Base-by-base conservation (phyloP, 2,329 filamentous ascomycete species). In the Colletotrichum lentis region DNA sequence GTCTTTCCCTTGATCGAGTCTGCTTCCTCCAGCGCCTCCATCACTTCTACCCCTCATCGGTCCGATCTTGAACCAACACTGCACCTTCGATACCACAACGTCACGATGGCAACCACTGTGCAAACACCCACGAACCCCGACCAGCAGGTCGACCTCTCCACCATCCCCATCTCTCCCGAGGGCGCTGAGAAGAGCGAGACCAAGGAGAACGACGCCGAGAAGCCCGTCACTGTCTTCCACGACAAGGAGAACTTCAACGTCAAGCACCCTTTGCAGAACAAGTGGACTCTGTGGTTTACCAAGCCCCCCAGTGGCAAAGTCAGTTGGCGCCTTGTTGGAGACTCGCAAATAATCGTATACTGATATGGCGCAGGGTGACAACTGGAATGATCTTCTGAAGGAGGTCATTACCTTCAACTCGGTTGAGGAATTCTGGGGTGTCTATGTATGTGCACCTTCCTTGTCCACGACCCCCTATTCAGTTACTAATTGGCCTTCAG, bases 211-310 rank as follows among this genome's bases (percentile, higher is more conserved):
- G 80, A 79, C 62, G 82, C 83, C 72, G 81, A 80, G 72, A 90
- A 94, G 77, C 84, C 91, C 59, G 86, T 97, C 75, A 99, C 96
- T 54, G 95, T 99, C 74, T 99, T 99, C 84, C 94, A 99, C 79
- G 94, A 98, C 83, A 91, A 96, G 74, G 92, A 97, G 73, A 97
- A 99, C 86, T 99, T 99, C 88, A 99, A 97, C 76, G 96, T 99
- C 81, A 99, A 98, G 87, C 96, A 99, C 80, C 95, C 94, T 73
- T 87, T 99, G 70, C 94, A 97, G 87, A 92, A 97, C 85, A 91
- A 92, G 79, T 99, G 96, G 96, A 98, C 96, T 68, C 86, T 99
- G 64, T 99, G 96, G 96, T 99, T 98, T 85, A 98, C 95, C 76
- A 98, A 98, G 88, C 95, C 96, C 62, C 92, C 95, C 50, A 96